Evolutionary conservation across 2,329 filamentous ascomycete species (phyloP), one percentile per base, ranked within the genome.

Genomic region (Emmonsia crescens): DNA sequence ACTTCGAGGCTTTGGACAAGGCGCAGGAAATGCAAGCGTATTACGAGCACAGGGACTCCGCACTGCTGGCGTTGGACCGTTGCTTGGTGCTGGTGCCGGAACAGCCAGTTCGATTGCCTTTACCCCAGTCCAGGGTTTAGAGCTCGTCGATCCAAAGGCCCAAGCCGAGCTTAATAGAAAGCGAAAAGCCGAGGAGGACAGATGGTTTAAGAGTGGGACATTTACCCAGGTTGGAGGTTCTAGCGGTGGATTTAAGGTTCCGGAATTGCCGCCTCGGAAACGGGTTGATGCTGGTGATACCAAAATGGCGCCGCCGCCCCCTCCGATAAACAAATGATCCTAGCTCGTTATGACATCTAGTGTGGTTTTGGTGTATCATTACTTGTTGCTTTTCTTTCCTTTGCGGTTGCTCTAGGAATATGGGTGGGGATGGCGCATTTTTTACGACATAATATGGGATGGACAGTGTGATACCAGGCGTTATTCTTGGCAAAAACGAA

Each of bases 131-230:
- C 94, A 97, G 72, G 94, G 94, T 1, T 81, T 99, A 46, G 93
- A 99, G 78, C 83, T 99, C 14, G 92, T 97, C 6, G 93, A 97
- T 73, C 94, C 94, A 27, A 96, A 94, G 79, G 85, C 89, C 62
- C 86, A 91, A 68, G 89, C 90, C 8, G 91, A 96, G 77, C 83
- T 96, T 73, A 91, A 83, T 71, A 83, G 91, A 68, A 97, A 97
- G 79, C 82, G 91, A 65, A 95, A 96, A 73, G 92, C 91, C 0
- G 94, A 97, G 66, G 91, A 96, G 72, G 93, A 97, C 72, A 82
- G 91, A 44, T 99, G 91, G 88, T 99, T 99, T 80, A 96, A 94
- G 75, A 89, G 91, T 55, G 94, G 94, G n/a, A 92, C 90, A 0
- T 99, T 99, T 71, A 96, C 94, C 9, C 92, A 96, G 74, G 83